Conservation (phyloP, 2,329 filamentous ascomycete genomes). For the Daldinia sp. region DNA sequence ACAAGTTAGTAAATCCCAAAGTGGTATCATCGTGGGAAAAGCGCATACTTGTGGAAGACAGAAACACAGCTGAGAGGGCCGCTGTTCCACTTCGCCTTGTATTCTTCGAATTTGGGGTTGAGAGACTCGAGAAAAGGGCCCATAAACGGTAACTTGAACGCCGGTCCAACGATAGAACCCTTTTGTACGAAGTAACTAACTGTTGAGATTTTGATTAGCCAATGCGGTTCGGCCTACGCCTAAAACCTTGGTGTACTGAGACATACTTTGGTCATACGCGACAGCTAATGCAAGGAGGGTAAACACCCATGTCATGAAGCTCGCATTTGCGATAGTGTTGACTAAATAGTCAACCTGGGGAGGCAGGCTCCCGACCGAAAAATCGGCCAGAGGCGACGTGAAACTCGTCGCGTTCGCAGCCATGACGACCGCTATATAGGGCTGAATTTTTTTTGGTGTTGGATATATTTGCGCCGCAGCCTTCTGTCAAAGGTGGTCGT, state of each 20-base stretch:
- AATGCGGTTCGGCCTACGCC: slow-evolving; percentile 23
- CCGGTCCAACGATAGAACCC: slow-evolving; percentile 79
- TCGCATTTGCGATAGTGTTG: slow-evolving; percentile 68
- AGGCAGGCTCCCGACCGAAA: slow-evolving; percentile 62
- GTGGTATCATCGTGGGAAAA: background rate
- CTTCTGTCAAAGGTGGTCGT: slow-evolving; percentile 14
- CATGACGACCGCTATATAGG: slow-evolving; percentile 54
- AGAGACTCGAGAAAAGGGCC: slow-evolving; percentile 96
- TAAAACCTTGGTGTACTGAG: background rate
- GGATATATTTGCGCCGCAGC: slow-evolving; percentile 27
- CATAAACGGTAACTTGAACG: slow-evolving; percentile 85
- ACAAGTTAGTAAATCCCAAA: slow-evolving; percentile 3
- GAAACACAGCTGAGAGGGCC: slow-evolving; percentile 95
- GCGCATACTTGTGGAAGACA: slow-evolving; percentile 94
- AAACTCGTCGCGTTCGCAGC: slow-evolving; percentile 73
- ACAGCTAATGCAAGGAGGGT: slow-evolving; percentile 78
- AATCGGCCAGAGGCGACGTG: slow-evolving; percentile 74
- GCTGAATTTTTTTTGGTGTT: background rate
- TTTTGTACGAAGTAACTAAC: slow-evolving; percentile 82
- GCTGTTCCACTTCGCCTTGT: slow-evolving; percentile 92
- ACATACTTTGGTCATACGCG: slow-evolving; percentile 90
- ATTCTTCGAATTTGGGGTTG: slow-evolving; percentile 90
- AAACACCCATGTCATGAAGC: slow-evolving; percentile 72
- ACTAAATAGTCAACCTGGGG: slow-evolving; percentile 68
- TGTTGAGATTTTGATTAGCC: slow-evolving; percentile 53